Conservation (phyloP, 106 monocot genomes). For the Apostasia ramifera region DNA sequence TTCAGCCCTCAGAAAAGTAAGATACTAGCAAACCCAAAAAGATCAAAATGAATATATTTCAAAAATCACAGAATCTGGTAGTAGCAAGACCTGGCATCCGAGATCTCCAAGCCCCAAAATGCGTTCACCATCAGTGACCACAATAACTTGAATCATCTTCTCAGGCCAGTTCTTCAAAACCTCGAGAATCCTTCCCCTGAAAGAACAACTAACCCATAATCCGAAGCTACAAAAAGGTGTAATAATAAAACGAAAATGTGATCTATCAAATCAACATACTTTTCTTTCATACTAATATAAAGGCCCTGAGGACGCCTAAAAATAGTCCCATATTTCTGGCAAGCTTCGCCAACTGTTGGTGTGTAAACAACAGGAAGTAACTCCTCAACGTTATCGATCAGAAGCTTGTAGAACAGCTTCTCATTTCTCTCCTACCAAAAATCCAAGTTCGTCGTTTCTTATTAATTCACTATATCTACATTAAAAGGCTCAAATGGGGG, state of each 20-base stretch:
- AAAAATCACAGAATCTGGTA: neutral
- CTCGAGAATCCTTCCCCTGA: slow-evolving; percentile 82
- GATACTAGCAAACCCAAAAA: too few species aligned
- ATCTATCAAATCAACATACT: slow-evolving; percentile 8
- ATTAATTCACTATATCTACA: neutral
- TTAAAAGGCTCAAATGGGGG: neutral
- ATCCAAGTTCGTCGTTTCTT: neutral
- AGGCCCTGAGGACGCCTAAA: slow-evolving; percentile 40
- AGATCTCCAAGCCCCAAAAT: slow-evolving; percentile 97
- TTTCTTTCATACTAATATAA: slow-evolving; percentile 38
- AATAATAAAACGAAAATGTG: neutral
- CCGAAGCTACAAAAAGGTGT: neutral
- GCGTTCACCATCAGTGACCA: slow-evolving; percentile 93
- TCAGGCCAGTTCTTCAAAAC: slow-evolving; percentile 94
- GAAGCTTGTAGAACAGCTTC: slow-evolving; percentile 40
- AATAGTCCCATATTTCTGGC: slow-evolving; percentile 41
- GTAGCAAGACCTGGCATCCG: slow-evolving; percentile 66
- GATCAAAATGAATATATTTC: neutral
- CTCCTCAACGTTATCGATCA: slow-evolving; percentile 31
- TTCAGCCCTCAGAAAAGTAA: too few species aligned
- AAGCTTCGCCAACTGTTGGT: slow-evolving; percentile 47
- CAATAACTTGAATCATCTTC: slow-evolving; percentile 78
- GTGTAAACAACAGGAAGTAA: slow-evolving; percentile 43
- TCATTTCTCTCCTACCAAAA: slow-evolving; percentile 32
- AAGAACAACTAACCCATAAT: neutral